Conservation (phyloP, 202 grass and related monocot genomes). For the Zizania palustris region DNA sequence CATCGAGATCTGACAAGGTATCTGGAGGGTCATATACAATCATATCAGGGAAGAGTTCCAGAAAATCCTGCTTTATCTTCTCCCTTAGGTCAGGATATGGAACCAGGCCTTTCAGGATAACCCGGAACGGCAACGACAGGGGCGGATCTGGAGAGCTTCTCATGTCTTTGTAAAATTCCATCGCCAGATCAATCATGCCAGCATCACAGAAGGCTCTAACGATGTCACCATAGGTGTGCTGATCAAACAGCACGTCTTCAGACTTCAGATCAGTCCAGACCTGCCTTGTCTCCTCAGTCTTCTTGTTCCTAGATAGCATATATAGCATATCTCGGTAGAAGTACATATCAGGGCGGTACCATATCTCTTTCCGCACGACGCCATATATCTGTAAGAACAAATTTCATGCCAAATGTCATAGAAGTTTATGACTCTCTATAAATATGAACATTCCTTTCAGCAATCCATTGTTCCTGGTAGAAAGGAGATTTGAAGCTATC, state of each 20-base stretch:
- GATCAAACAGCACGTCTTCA: constrained; percentile 72
- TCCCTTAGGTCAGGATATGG: constrained; percentile 75
- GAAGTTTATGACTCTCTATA: background rate
- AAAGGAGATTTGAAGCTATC: background rate
- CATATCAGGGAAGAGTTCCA: constrained; percentile 85
- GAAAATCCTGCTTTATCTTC: constrained; percentile 82
- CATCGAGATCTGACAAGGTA: constrained; percentile 53
- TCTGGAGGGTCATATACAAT: constrained; percentile 87
- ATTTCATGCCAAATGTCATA: constrained; percentile 23
- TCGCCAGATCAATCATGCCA: constrained; percentile 62
- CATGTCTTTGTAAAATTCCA: constrained; percentile 90
- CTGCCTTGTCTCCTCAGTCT: constrained; percentile 55
- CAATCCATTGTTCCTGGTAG: background rate
- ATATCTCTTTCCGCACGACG: constrained; percentile 76
- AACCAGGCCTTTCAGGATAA: constrained; percentile 83
- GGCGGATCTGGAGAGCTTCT: constrained; percentile 70
- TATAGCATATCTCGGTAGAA: constrained; percentile 82
- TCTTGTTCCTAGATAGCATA: constrained; percentile 85
- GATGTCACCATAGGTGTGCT: constrained; percentile 82
- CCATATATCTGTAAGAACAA: constrained; percentile 72
- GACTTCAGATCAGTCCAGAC: constrained; percentile 78
- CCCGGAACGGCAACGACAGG: constrained; percentile 75
- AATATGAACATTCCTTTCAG: background rate
- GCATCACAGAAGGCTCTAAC: constrained; percentile 68
- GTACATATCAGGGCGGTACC: constrained; percentile 92